phyloP scores from a whole-genome alignment of 176 grass and related monocot genomes.

The Phyllostachys edulis region DNA sequence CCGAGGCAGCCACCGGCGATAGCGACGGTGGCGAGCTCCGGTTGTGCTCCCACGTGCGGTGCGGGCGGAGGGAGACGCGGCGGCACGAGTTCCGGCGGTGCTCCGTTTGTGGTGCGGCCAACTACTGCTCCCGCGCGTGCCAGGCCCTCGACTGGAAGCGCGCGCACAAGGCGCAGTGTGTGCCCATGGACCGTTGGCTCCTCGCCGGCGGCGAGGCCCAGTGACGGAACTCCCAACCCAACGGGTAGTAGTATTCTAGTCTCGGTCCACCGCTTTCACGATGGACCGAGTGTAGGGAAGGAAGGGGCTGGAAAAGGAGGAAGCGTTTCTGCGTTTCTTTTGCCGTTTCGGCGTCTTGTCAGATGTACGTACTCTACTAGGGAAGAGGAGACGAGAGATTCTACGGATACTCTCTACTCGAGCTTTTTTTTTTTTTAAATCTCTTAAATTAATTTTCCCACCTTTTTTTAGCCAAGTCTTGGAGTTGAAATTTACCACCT shows the following conservation, averaged over 20 bases:
- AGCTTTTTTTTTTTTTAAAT: not conserved
- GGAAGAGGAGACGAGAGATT: slow-evolving; percentile 8
- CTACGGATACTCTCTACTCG: not conserved
- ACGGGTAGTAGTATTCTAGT: not conserved
- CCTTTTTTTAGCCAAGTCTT: not conserved
- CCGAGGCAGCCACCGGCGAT: not conserved
- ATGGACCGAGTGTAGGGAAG: slow-evolving; percentile 35
- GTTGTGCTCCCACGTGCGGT: slow-evolving; percentile 62
- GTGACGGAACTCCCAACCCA: not conserved
- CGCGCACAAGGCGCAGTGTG: slow-evolving; percentile 57
- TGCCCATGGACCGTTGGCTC: slow-evolving; percentile 57
- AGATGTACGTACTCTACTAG: slow-evolving; percentile 46
- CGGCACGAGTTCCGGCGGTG: slow-evolving; percentile 89
- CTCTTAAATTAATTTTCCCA: not conserved
- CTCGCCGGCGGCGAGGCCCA: slow-evolving; percentile 22
- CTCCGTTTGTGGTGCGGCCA: slow-evolving; percentile 79
- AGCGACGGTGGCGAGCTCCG: slow-evolving; percentile 28
- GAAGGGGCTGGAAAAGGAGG: not conserved
- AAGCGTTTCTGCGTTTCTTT: not conserved
- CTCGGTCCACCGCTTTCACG: slow-evolving; percentile 5
- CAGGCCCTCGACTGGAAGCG: slow-evolving; percentile 87
- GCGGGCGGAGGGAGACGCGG: slow-evolving; percentile 68
- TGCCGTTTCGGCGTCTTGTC: slow-evolving; percentile 22
- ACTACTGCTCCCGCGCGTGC: slow-evolving; percentile 95
- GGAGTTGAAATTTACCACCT: not conserved